These are phyloP conservation scores for Pyrenophora teres DNA, from an alignment of 2,329 filamentous ascomycete species.

Conservation along the genomic window DNA sequence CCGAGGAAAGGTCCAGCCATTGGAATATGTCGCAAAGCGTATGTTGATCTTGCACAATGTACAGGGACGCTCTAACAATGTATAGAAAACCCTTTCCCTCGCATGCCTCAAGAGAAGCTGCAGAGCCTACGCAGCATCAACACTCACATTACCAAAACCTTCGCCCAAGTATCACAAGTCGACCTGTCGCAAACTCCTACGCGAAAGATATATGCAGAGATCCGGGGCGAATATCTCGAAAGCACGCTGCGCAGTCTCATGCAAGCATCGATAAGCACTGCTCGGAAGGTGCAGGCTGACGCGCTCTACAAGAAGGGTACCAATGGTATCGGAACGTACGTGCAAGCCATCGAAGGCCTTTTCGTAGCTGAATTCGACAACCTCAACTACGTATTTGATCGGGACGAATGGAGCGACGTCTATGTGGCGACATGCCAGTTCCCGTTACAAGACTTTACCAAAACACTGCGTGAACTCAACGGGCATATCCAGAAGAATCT, in stretches of 20 bases:
- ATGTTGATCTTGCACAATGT: constrained; percentile 36
- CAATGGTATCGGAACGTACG: constrained; percentile 90
- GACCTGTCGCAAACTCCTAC: constrained; percentile 66
- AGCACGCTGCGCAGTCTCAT: constrained; percentile 83
- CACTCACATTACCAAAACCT: constrained; percentile 70
- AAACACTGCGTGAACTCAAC: constrained; percentile 87
- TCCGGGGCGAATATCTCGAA: constrained; percentile 84
- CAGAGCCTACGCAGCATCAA: constrained; percentile 80
- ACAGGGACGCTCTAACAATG: constrained; percentile 15
- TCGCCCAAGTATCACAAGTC: constrained; percentile 54
- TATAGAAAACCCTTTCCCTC: constrained; percentile 73
- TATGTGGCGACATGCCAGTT: constrained; percentile 79
- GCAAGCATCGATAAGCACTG: constrained; percentile 80
- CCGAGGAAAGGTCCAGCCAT: constrained; percentile 74
- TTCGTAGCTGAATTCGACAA: constrained; percentile 90
- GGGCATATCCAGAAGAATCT: constrained; percentile 85
- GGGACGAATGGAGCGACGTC: constrained; percentile 81
- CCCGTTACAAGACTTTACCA: constrained; percentile 78
- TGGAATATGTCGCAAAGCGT: constrained; percentile 92
- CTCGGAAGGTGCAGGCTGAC: constrained; percentile 71
- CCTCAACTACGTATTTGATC: constrained; percentile 81
- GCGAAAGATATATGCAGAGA: constrained; percentile 82
- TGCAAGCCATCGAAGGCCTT: constrained; percentile 82
- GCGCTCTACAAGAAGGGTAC: constrained; percentile 86
- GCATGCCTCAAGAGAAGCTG: constrained; percentile 75